Evolutionary conservation across 179 eudicot species (phyloP), one percentile per base, ranked within the genome.

Genomic region (Gypsophila paniculata): DNA sequence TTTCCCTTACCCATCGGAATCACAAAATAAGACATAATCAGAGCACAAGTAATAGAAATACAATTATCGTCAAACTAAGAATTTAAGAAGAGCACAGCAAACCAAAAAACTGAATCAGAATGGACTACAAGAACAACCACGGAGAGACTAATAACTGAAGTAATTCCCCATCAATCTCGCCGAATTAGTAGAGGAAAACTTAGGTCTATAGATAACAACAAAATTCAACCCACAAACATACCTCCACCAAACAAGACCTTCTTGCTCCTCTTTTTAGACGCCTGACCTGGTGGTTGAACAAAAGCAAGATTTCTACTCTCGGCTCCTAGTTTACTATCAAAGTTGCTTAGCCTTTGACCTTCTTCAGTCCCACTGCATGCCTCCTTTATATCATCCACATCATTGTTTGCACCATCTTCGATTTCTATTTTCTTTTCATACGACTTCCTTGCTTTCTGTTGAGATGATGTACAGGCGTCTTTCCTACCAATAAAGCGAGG

Each of bases 341-440:
- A 72, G 63, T 81, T 74, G 68, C 85, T 76, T 17, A 83, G 65
- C 76, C 68, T 79, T 80, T 88, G 96, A 54, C 91, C 92, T 79
- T 87, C 96, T 80, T 90, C 97, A 39, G 98, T 95, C 51, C 93
- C 96, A 76, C 99, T 95, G 78, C 96, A 88, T 54, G 90, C 96
- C 84, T 95, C 99, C 85, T 85, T 85, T 67, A 80, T 74, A 61
- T 92, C 96, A 87, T 90, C 91, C 72, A 81, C 78, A 66, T 79
- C 82, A 74, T 78, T 78, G 23, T 79, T 78, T 71, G 70, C 80
- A 76, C 60, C 78, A 65, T 78, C 84, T 76, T 77, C 80, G 72
- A 74, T 81, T 69, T 84, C 86, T 48, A 76, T 38, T 64, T 84
- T 92, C 72, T 79, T 86, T 72, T 85, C 89, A 68, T 71, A 55